Evolutionary conservation across 73 alveolate species (phyloP).

Genomic region (Breviolum minutum): DNA sequence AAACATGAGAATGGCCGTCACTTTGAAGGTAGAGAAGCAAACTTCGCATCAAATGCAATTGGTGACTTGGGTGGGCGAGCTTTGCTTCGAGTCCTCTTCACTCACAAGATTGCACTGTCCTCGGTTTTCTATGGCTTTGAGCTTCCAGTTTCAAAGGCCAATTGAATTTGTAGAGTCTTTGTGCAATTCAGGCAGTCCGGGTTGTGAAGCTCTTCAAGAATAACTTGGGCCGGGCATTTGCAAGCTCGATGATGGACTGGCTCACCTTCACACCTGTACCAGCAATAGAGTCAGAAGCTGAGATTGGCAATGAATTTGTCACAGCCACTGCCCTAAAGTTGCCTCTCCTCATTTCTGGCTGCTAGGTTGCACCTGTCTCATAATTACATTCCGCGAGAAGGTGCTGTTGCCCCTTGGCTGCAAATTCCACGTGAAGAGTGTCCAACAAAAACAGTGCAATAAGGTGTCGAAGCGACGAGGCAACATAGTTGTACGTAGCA

Average conservation of each 20-base stretch:
- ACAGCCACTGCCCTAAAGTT: background rate
- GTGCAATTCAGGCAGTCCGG: conserved; percentile 57
- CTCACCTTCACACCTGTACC: conserved; percentile 58
- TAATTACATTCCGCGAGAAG: conserved; percentile 74
- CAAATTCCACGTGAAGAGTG: background rate
- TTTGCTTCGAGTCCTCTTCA: conserved; percentile 56
- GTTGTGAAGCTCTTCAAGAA: conserved; percentile 58
- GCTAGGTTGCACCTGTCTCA: conserved; percentile 72
- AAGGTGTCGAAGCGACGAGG: too few species aligned
- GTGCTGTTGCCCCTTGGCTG: conserved; percentile 47
- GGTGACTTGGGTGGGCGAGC: conserved; percentile 70
- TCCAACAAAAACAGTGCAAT: too few species aligned
- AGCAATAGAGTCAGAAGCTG: background rate
- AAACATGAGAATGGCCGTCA: too few species aligned
- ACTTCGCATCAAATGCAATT: conserved; percentile 34
- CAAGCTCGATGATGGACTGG: conserved; percentile 90
- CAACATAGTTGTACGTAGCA: too few species aligned
- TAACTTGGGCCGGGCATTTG: conserved; percentile 81
- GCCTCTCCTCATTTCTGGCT: background rate
- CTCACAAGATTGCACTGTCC: background rate
- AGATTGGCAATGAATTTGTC: background rate
- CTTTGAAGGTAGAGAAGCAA: conserved; percentile 40
- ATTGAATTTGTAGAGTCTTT: background rate
- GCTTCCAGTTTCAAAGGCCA: background rate
- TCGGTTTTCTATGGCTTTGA: background rate